A percentile compares a stretch with the other conserved stretches of the same genome.
Evolutionary conservation across 192 early-diverging fungal species (phyloP).

Genomic region (Backusella macrospora): DNA sequence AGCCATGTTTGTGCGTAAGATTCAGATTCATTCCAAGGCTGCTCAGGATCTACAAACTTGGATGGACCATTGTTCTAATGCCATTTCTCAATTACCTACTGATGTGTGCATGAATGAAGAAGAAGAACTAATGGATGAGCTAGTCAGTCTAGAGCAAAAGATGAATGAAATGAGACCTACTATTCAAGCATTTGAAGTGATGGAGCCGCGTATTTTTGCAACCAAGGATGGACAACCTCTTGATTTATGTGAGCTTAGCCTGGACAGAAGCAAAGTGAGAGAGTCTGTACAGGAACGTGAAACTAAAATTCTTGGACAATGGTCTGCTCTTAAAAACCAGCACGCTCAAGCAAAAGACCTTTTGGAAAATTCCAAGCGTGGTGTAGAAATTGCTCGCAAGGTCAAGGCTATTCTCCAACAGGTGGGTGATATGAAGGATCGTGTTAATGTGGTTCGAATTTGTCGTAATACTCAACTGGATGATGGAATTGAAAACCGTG

Average conservation of each 20-base stretch:
- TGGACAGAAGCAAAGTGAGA: conserved; percentile 12
- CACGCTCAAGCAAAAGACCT: conserved; percentile 17
- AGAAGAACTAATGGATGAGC: conserved; percentile 19
- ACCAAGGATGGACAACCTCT: conserved; percentile 15
- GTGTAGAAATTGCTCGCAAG: conserved; percentile 34
- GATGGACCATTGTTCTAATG: conserved; percentile 31
- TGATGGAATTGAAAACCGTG: conserved; percentile 6
- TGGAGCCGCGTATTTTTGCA: conserved; percentile 26
- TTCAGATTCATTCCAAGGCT: conserved; percentile 34
- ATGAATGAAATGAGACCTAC: conserved; percentile 32
- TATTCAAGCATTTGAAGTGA: conserved; percentile 27
- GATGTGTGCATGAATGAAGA: conserved; percentile 36
- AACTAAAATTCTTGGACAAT: conserved; percentile 34
- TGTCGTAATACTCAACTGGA: conserved; percentile 18
- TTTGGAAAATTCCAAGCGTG: conserved; percentile 21
- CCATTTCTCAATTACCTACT: conserved; percentile 23
- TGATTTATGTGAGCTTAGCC: conserved; percentile 7
- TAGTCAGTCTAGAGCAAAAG: conserved; percentile 29
- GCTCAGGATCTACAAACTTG: conserved; percentile 31
- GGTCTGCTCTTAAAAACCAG: conserved; percentile 36
- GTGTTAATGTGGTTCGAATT: conserved; percentile 15
- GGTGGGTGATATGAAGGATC: conserved; percentile 34
- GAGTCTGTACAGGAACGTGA: conserved; percentile 30
- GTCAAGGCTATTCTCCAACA: conserved; percentile 32
- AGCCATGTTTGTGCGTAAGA: conserved; percentile 26